Conservation (phyloP, 176 grass and related monocot genomes). For the Aegilops bicornis region DNA sequence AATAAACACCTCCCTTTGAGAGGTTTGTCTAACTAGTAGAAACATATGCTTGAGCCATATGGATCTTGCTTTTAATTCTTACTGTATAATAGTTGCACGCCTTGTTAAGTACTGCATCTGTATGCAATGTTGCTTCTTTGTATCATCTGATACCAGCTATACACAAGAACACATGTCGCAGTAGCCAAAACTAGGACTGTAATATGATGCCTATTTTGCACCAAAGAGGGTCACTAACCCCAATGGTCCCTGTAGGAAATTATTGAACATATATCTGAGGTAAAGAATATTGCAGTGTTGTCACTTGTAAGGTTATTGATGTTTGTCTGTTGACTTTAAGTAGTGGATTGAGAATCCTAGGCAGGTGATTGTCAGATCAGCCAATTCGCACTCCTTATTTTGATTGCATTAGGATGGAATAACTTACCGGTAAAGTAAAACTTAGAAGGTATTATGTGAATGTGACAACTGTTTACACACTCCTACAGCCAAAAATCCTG, state of each 20-base stretch:
- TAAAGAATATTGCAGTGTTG: not conserved
- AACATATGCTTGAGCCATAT: not conserved
- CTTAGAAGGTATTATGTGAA: not conserved
- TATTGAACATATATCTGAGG: not conserved
- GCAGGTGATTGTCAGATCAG: not conserved
- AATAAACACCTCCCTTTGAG: not conserved
- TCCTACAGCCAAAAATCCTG: not conserved
- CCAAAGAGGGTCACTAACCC: not conserved
- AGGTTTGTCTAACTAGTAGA: not conserved
- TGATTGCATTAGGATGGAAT: not conserved
- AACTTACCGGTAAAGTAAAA: not conserved
- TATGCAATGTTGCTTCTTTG: not conserved
- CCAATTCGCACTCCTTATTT: slow-evolving; percentile 2
- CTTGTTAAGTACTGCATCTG: not conserved
- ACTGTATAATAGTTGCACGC: not conserved
- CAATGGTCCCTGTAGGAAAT: not conserved
- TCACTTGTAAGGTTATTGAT: not conserved
- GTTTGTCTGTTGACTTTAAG: not conserved
- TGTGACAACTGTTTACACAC: not conserved
- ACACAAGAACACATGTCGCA: not conserved
- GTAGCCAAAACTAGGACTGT: not conserved
- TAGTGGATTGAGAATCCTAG: not conserved
- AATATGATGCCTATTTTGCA: not conserved
- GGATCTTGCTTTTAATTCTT: not conserved
- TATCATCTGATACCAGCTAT: not conserved